Conservation (phyloP, 768 basidiomycete genomes). For the Mycena albidolilacea region DNA sequence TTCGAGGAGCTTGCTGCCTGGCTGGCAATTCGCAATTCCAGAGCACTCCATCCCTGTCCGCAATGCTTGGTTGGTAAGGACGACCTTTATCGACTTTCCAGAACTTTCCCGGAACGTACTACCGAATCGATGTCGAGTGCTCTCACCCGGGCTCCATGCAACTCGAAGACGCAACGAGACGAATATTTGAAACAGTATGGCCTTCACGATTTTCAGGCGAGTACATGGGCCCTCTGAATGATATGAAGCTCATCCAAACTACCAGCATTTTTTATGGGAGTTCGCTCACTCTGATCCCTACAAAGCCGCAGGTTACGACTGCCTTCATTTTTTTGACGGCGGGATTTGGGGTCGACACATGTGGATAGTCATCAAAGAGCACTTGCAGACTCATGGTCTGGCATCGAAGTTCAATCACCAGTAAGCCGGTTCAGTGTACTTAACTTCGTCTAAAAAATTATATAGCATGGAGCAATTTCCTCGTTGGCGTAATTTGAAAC, state of each 20-base stretch:
- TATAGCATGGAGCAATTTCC: constrained; percentile 32
- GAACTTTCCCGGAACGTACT: constrained; percentile 14
- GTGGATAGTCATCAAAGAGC: constrained; percentile 22
- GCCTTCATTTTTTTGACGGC: constrained; percentile 30
- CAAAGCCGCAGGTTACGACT: constrained; percentile 25
- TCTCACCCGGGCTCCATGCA: not conserved
- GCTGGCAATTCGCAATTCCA: constrained; percentile 25
- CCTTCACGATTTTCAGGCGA: constrained; percentile 32
- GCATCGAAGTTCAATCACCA: constrained; percentile 24
- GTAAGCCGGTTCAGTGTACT: not conserved
- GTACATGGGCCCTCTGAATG: not conserved
- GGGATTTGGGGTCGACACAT: constrained; percentile 29
- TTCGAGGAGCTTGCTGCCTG: constrained; percentile 33
- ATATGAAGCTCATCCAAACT: not conserved
- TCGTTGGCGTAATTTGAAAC: constrained; percentile 30
- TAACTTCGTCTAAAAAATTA: too few relatives aligned
- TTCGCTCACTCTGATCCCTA: constrained; percentile 27
- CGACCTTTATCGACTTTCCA: constrained; percentile 22
- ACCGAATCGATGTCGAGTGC: constrained; percentile 18
- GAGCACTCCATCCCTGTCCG: constrained; percentile 33
- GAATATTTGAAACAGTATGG: too few relatives aligned
- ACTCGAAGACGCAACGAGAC: not conserved
- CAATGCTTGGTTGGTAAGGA: constrained; percentile 28
- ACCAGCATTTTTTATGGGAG: constrained; percentile 30
- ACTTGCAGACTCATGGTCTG: constrained; percentile 7